phyloP scores from a whole-genome alignment of 352 stramenopile genomes.

The Pythium dissotocum region DNA sequence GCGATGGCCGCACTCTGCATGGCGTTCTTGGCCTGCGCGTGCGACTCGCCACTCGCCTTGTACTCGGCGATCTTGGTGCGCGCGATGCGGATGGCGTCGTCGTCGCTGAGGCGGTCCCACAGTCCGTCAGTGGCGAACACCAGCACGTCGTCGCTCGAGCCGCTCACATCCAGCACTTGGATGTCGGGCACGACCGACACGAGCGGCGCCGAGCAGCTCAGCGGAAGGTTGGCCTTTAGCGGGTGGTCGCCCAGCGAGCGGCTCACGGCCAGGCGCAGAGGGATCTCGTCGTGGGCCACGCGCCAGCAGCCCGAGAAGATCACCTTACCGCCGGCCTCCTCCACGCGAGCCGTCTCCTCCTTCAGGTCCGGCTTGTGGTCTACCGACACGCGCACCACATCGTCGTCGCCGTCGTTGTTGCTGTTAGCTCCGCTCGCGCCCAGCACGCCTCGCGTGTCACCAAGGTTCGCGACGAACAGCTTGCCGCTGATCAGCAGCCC shows the following conservation, averaged over 20 bases:
- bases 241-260: slow-evolving; percentile 79
- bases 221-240: slow-evolving; percentile 64
- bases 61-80: slow-evolving; percentile 57
- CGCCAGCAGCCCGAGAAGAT: slow-evolving; percentile 84
- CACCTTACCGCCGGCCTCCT: slow-evolving; percentile 71
- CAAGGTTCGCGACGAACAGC: slow-evolving; percentile 77
- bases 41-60: slow-evolving; percentile 24
- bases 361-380: slow-evolving; percentile 79
- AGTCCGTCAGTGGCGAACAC: slow-evolving; percentile 80
- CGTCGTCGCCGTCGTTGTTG: slow-evolving; percentile 27
- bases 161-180: slow-evolving; percentile 58
- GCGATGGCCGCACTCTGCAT: slow-evolving; percentile 60
- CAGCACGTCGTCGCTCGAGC: slow-evolving; percentile 52
- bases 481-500: slow-evolving; percentile 67
- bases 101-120: slow-evolving; percentile 76
- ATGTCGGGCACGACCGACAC: slow-evolving; percentile 77
- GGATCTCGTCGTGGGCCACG: slow-evolving; percentile 74
- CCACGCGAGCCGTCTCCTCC: slow-evolving; percentile 58
- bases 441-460: slow-evolving; percentile 72
- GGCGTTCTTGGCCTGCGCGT: slow-evolving; percentile 35
- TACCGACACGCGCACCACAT: slow-evolving; percentile 62
- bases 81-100: slow-evolving; percentile 61
- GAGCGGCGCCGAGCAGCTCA: slow-evolving; percentile 58
- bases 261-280: slow-evolving; percentile 72
- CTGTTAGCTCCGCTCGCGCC: slow-evolving; percentile 18